These are phyloP conservation scores for Penicillium salamii DNA, from an alignment of 495 filamentous ascomycete species.

Conservation along the genomic window DNA sequence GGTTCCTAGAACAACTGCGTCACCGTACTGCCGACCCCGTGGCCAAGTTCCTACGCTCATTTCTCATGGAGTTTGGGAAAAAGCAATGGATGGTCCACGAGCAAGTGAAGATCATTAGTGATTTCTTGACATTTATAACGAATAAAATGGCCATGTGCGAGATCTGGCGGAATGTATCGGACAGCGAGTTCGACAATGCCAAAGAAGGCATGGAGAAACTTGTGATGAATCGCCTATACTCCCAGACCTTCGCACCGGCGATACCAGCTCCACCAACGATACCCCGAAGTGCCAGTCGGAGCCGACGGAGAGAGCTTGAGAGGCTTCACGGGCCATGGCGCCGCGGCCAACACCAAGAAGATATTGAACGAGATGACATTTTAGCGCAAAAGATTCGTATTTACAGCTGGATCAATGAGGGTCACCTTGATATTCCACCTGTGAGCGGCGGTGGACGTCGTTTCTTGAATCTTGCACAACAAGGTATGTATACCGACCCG, in stretches of 20 bases:
- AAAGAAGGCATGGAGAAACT: constrained; percentile 99
- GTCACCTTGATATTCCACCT: constrained; percentile 92
- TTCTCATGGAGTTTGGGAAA: constrained; percentile 92
- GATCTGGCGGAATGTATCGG: constrained; percentile 92
- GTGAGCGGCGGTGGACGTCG: constrained; percentile 78
- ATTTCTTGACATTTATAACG: constrained; percentile 96
- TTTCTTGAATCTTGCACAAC: constrained; percentile 85
- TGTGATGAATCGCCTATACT: constrained; percentile 97
- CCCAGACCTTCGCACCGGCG: constrained; percentile 92
- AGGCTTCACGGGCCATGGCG: constrained; percentile 75
- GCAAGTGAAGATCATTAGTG: constrained; percentile 96
- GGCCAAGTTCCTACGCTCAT: constrained; percentile 90
- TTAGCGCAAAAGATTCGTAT: constrained; percentile 94
- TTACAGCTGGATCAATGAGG: constrained; percentile 91
- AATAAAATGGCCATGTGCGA: constrained; percentile 99
- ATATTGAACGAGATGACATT: constrained; percentile 94
- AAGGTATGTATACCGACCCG: constrained; percentile 53
- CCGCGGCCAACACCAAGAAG: constrained; percentile 94
- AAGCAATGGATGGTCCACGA: constrained; percentile 99
- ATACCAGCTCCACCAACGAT: constrained; percentile 80
- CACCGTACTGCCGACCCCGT: constrained; percentile 96
- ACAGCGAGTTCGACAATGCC: constrained; percentile 97
- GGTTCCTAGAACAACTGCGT: constrained; percentile 91
- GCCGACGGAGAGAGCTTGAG: constrained; percentile 65
- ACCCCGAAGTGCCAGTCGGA: constrained; percentile 57